These are phyloP conservation scores for Phytophthora podocarpi DNA, from an alignment of 352 stramenopile species.

Conservation along the genomic window DNA sequence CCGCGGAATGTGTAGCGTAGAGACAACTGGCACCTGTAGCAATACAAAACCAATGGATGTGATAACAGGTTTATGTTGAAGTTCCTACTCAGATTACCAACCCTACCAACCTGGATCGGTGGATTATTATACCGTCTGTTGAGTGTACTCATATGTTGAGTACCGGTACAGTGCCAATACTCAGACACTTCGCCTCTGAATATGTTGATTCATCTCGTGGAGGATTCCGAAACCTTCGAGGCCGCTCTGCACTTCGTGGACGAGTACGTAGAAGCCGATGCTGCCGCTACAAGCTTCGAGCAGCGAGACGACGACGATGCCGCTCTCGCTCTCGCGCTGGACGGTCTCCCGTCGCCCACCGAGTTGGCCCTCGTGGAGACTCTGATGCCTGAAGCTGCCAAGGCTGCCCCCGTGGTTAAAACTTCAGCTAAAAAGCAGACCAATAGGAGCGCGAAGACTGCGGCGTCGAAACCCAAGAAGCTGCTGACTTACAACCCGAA, in stretches of 20 bases:
- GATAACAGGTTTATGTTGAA: neutral
- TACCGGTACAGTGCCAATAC: too few species aligned
- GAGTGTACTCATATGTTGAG: too few species aligned
- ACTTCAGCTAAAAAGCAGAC: constrained; percentile 1
- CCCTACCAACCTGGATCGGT: too few species aligned
- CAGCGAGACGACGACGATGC: neutral
- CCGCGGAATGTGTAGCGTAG: neutral
- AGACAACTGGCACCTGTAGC: neutral
- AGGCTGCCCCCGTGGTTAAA: neutral
- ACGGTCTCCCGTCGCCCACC: constrained; percentile 15
- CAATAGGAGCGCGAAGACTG: constrained; percentile 11
- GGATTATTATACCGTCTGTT: too few species aligned
- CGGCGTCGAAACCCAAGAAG: constrained; percentile 13
- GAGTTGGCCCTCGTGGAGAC: constrained; percentile 18
- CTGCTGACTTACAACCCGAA: constrained; percentile 46
- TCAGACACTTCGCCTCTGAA: too few species aligned
- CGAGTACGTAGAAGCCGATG: constrained; percentile 10
- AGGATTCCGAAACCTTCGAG: constrained; percentile 35
- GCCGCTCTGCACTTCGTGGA: constrained; percentile 44
- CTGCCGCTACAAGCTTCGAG: too few species aligned
- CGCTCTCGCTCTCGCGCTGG: constrained; percentile 10
- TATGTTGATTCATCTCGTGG: constrained; percentile 30
- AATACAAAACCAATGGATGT: neutral
- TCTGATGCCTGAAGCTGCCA: neutral
- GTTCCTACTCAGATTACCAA: too few species aligned